Base-by-base conservation (phyloP, 257 asterid genomes). In the Voacanga thouarsii region DNA sequence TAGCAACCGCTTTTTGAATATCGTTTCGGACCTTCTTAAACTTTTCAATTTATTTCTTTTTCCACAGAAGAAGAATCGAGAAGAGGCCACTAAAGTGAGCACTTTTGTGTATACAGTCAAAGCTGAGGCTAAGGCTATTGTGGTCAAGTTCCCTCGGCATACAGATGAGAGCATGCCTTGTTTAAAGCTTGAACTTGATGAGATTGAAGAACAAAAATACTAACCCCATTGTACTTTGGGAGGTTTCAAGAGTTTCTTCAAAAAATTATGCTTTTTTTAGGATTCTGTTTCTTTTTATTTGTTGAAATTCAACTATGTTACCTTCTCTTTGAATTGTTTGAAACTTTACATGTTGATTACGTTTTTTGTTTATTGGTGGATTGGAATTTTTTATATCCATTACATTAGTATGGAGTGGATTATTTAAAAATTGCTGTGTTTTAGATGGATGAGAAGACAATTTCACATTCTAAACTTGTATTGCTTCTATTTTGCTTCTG, bases 221-320 rank as follows among this genome's bases (percentile, higher is more conserved):
- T 41, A 68, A 68, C 21, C 53, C 73, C 53, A 18, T 68, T 33
- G 73, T 68, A 53, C 53, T 41, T 9, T 68, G 73, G 73, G 53
- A 68, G 73, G 73, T 68, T 37, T 39, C 28, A 66, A 26, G 18
- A 37, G 71, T 39, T 66, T 66, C 50, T 66, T 66, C 15, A 2
- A 18, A 37, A 66, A 66, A 37, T 15, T 37, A 24, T 66, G 14
- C 0, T 41, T 67, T 67, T 68, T 68, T 33, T 68, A 12, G 30
- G 24, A 0, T 37, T 37, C 23, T 41, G 23, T 68, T 41, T 1
- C 16, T 41, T 26, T 65, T 37, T 30, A 28, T 12, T 26, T 23
- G 21, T 63, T 64, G 71, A 7, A 7, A 37, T 66, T 37, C 16
- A 67, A 1, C 6, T 43, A 4, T 18, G 28, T 37, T 26, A 61